A percentile compares a stretch with the other conserved stretches of the same genome.
These are phyloP conservation scores for Epichloe amarillans DNA, from an alignment of 2,329 filamentous ascomycete species.

Conservation along the genomic window DNA sequence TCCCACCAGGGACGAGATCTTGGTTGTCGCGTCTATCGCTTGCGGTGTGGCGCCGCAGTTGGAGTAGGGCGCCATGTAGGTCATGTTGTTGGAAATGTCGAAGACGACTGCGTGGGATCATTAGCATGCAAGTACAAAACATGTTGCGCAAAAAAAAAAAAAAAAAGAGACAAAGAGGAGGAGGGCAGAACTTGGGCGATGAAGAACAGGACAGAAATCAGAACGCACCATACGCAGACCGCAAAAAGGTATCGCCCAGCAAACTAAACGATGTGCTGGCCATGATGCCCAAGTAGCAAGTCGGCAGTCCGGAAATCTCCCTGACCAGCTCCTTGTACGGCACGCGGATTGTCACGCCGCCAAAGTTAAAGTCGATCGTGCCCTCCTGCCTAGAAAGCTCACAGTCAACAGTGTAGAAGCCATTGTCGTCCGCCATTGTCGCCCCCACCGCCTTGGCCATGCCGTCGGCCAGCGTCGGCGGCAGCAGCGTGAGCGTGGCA, in stretches of 20 bases:
- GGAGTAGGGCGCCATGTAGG: conserved; percentile 36
- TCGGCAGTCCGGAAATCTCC: conserved; percentile 9
- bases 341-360: conserved; percentile 32
- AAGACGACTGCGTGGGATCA: conserved; percentile 27
- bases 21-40: conserved; percentile 7
- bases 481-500: conserved; percentile 54
- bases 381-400: conserved; percentile 25
- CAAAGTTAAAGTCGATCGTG: conserved; percentile 35
- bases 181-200: too few relatives aligned
- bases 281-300: conserved; percentile 37
- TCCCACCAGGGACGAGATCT: conserved; percentile 9
- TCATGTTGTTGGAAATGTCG: conserved; percentile 33
- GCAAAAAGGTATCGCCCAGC: conserved; percentile 41
- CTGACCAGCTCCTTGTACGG: conserved; percentile 35
- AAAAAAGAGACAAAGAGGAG: too few relatives aligned
- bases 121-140: too few relatives aligned
- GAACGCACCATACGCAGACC: conserved; percentile 35
- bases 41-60: conserved; percentile 29
- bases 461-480: conserved; percentile 35
- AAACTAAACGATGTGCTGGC: conserved; percentile 32
- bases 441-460: conserved; percentile 38
- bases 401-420: conserved; percentile 36
- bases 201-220: too few relatives aligned
- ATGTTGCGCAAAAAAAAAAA: too few relatives aligned
- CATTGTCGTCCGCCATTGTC: conserved; percentile 21